Evolutionary conservation across 495 filamentous ascomycete species (phyloP), one percentile per base, ranked within the genome.

Genomic region (Tuber aestivum): DNA sequence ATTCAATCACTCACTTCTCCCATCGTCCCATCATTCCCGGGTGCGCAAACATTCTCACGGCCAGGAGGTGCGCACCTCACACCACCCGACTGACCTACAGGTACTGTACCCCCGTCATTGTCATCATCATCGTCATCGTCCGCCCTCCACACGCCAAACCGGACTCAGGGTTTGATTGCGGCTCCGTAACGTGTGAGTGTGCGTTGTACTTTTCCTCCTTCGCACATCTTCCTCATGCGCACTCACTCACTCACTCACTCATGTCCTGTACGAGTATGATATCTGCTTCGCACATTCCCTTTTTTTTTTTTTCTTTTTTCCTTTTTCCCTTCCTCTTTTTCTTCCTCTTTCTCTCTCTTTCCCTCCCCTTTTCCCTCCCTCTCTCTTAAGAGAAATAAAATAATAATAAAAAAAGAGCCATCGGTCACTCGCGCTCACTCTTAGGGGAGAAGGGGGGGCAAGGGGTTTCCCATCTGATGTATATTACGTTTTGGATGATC

Each of bases 21-120:
- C 83, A 89, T 73, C 83, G 96, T 75, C 87, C 93, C 79, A 84
- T 85, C 23, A 87, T 89, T 12, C 82, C 83, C 3, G 85, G 84
- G 21, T 92, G 95, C 83, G 93, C 92, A 84, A 82, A 90, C n/a
- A n/a, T n/a, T n/a, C n/a, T n/a, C n/a, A n/a, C n/a, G n/a, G 89
- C 41, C 89, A 90, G 70, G 87, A 89, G 78, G n/a, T 90, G 92
- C 84, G 86, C 89, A 41, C 85, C 92, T 85, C 9, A 89, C 92
- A n/a, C n/a, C n/a, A n/a, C n/a, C n/a, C n/a, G n/a, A n/a, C n/a
- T n/a, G n/a, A n/a, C n/a, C n/a, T n/a, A n/a, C n/a, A n/a, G n/a
- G n/a, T n/a, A n/a, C n/a, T n/a, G n/a, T n/a, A n/a, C n/a, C n/a
- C n/a, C n/a, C n/a, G n/a, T n/a, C 82, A 85, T 92, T 21, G 89